Base-by-base conservation (phyloP, 2,329 filamentous ascomycete genomes). In the Lasiodiplodia sp. region DNA sequence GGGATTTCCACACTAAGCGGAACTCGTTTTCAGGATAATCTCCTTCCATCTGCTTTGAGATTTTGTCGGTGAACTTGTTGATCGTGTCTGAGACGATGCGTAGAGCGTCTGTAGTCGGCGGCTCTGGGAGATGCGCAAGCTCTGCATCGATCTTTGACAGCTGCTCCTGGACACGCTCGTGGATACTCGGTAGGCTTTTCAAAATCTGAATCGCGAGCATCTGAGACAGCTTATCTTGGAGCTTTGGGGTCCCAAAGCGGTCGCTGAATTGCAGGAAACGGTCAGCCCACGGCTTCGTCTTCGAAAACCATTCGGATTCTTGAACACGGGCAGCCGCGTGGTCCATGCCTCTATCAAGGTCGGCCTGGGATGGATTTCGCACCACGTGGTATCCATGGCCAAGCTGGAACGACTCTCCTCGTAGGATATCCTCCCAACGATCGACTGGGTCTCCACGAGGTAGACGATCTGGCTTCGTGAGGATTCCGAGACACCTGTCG, bases 401-500 rank as follows among this genome's bases (percentile, higher is more conserved):
- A 0, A 94, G 86, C 0, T 77, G 75, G 69, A 92, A 92, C 2
- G 86, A 86, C 2, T 86, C 75, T 0, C 88, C 88, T 0, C 83
- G 81, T 4, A 97, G 83, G 67, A 94, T 90, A 0, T 85, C 81
- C 0, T 87, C 75, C 86, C 91, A 92, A 68, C 90, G 88, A 0
- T 83, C 79, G 0, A 87, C 81, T 0, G 79, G 80, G 1, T 85
- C 82, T 0, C 84, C 84, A 0, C 80, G 76, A 0, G 88, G 86
- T 0, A 94, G 79, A 0, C 91, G 85, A 70, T 97, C 94, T 0
- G 94, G 93, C 74, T 97, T 97, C 0, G 94, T 97, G 18, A 97
- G 84, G 0, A 97, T 91, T 0, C 92, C 82, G 16, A 83, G 76
- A 34, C 77, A 81, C 1, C 83, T 78, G 8, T 52, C 85, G 77